Evolutionary conservation across 2,329 filamentous ascomycete species (phyloP).

Genomic region (Neonectria magnoliae): DNA sequence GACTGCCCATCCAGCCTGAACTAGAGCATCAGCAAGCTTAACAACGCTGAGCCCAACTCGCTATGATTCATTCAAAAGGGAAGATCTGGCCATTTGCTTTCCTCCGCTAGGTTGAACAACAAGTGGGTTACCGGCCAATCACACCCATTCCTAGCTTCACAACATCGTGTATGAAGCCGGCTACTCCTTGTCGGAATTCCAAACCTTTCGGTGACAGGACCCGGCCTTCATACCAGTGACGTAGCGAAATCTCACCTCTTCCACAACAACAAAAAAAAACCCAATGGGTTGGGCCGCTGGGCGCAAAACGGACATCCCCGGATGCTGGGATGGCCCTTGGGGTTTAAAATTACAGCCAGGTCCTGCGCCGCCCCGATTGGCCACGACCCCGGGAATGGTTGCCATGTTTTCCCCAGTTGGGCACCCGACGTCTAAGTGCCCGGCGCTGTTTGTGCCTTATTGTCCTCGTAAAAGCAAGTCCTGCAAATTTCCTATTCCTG

Average conservation of each 20-base stretch:
- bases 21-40: too few relatives aligned
- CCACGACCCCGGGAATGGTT: constrained; percentile 9
- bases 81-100: too few relatives aligned
- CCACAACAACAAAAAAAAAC: background rate
- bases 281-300: background rate
- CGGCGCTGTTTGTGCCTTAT: constrained; percentile 5
- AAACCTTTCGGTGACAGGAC: background rate
- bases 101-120: background rate
- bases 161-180: background rate
- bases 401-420: constrained; percentile 38
- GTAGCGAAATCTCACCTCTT: background rate
- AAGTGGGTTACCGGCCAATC: background rate
- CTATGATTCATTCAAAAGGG: too few relatives aligned
- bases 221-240: background rate
- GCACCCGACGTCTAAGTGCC: constrained; percentile 15
- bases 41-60: too few relatives aligned
- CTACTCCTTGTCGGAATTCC: background rate
- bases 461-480: background rate
- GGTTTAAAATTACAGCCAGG: constrained; percentile 16
- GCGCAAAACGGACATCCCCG: background rate
- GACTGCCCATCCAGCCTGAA: too few relatives aligned
- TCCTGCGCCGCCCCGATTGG: constrained; percentile 9
- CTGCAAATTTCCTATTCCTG: background rate
- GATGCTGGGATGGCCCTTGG: constrained; percentile 12
- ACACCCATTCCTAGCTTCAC: background rate